These are phyloP conservation scores for Arthrobotrys sinensis DNA, from an alignment of 2,329 filamentous ascomycete genomes.

Conservation along the genomic window DNA sequence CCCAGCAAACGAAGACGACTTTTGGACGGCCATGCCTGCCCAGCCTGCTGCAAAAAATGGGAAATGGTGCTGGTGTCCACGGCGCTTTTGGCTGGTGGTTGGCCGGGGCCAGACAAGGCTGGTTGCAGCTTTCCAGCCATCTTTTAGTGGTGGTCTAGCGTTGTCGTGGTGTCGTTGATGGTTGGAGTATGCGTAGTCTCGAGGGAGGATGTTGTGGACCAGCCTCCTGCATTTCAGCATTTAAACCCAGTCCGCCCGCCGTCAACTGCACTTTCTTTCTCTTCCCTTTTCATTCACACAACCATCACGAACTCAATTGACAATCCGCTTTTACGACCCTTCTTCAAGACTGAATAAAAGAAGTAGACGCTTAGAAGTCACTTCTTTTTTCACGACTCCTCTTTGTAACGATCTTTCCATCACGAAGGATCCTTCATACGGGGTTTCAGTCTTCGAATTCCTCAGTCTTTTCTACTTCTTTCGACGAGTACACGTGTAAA, in stretches of 20 bases:
- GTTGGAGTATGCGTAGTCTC: too few species aligned
- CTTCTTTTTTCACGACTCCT: constrained; percentile 61
- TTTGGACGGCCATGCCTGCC: constrained; percentile 12
- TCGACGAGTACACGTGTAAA: constrained; percentile 60
- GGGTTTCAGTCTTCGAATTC: constrained; percentile 62
- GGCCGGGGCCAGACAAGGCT: constrained; percentile 25
- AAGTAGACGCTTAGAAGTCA: constrained; percentile 59
- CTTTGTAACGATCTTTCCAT: constrained; percentile 58
- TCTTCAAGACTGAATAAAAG: constrained; percentile 57
- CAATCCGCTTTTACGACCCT: constrained; percentile 36
- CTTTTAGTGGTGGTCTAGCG: constrained; percentile 12
- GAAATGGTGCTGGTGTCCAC: constrained; percentile 20
- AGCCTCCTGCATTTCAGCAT: constrained; percentile 61
- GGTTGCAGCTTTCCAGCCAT: constrained; percentile 50
- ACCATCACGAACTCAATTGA: constrained; percentile 51
- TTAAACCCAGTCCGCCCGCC: constrained; percentile 60
- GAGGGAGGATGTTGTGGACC: constrained; percentile 33
- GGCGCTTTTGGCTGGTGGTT: constrained; percentile 40
- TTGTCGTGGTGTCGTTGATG: constrained; percentile 5
- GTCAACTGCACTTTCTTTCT: constrained; percentile 22
- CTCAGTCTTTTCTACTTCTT: constrained; percentile 60
- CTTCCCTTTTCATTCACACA: constrained; percentile 43
- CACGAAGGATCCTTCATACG: constrained; percentile 61
- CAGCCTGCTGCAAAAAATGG: constrained; percentile 52
- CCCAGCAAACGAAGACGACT: constrained; percentile 49